A percentile compares a stretch with the other conserved stretches of the same genome.
These are phyloP conservation scores for Suillus fuscotomentosus DNA, from an alignment of 768 basidiomycete genomes.

Conservation along the genomic window DNA sequence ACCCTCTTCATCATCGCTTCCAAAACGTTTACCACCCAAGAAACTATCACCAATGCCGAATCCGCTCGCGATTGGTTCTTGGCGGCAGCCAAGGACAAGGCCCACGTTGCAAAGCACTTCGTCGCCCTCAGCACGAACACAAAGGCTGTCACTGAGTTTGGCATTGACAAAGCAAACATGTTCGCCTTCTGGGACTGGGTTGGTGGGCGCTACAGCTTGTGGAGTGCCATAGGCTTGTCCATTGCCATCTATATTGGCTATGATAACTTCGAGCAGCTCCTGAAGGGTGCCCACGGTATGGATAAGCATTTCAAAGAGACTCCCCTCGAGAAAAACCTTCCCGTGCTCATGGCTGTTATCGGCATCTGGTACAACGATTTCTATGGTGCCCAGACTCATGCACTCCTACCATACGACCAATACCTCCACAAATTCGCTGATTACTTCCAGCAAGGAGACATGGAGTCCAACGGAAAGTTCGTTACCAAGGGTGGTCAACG, in stretches of 20 bases:
- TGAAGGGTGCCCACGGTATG: constrained; percentile 95
- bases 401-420: constrained; percentile 95
- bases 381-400: constrained; percentile 94
- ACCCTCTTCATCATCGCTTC: constrained; percentile 98
- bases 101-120: constrained; percentile 97
- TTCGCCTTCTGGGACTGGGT: constrained; percentile 99
- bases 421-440: constrained; percentile 99
- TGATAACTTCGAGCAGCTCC: constrained; percentile 88
- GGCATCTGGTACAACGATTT: constrained; percentile 99
- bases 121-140: constrained; percentile 98
- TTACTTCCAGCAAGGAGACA: constrained; percentile 99
- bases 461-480: constrained; percentile 99
- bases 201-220: constrained; percentile 95
- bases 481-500: constrained; percentile 92
- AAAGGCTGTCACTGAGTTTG: constrained; percentile 88
- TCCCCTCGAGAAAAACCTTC: constrained; percentile 85
- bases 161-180: constrained; percentile 91
- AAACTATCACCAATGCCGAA: constrained; percentile 98
- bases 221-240: constrained; percentile 96
- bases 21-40: constrained; percentile 99
- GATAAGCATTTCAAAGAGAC: constrained; percentile 95
- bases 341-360: constrained; percentile 83
- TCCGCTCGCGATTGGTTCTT: constrained; percentile 96
- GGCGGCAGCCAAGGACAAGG: constrained; percentile 73
- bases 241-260: constrained; percentile 93